phyloP scores from a whole-genome alignment of 2,329 filamentous ascomycete species.

The Xylariaceae sp. region DNA sequence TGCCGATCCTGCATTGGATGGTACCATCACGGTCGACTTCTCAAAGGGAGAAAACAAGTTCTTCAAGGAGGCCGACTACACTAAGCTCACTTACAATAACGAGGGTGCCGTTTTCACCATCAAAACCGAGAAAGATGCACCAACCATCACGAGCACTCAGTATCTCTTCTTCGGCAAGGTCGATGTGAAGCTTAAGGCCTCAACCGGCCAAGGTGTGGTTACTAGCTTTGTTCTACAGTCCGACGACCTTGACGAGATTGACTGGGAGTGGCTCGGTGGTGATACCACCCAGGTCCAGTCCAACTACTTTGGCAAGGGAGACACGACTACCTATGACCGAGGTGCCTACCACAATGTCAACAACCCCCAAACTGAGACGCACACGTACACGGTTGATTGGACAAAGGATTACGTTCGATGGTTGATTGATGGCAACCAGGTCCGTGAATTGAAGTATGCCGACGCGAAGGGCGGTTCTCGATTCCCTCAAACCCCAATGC shows the following conservation, averaged over 20 bases:
- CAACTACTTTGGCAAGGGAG: constrained; percentile 80
- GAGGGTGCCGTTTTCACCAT: constrained; percentile 67
- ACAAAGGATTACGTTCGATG: constrained; percentile 64
- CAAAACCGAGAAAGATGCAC: constrained; percentile 63
- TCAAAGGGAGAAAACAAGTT: constrained; percentile 67
- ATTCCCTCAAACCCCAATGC: constrained; percentile 75
- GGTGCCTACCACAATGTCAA: constrained; percentile 63
- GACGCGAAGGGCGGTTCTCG: constrained; percentile 61
- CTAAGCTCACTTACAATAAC: constrained; percentile 49
- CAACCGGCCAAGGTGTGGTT: constrained; percentile 82
- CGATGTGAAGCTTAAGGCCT: constrained; percentile 76
- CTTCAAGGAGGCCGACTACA: constrained; percentile 52
- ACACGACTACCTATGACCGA: constrained; percentile 70
- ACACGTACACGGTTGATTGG: constrained; percentile 73
- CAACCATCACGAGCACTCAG: constrained; percentile 76
- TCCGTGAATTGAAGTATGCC: constrained; percentile 63
- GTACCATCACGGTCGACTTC: constrained; percentile 69
- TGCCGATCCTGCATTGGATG: constrained; percentile 75
- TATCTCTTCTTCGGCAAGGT: constrained; percentile 97
- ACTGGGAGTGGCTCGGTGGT: constrained; percentile 93
- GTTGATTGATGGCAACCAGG: constrained; percentile 62
- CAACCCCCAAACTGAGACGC: constrained; percentile 55
- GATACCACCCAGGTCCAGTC: constrained; percentile 76
- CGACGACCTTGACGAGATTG: constrained; percentile 89
- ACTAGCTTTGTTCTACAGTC: constrained; percentile 90